Base-by-base conservation (phyloP, 352 stramenopile species). In the Pythium phragmiticola region DNA sequence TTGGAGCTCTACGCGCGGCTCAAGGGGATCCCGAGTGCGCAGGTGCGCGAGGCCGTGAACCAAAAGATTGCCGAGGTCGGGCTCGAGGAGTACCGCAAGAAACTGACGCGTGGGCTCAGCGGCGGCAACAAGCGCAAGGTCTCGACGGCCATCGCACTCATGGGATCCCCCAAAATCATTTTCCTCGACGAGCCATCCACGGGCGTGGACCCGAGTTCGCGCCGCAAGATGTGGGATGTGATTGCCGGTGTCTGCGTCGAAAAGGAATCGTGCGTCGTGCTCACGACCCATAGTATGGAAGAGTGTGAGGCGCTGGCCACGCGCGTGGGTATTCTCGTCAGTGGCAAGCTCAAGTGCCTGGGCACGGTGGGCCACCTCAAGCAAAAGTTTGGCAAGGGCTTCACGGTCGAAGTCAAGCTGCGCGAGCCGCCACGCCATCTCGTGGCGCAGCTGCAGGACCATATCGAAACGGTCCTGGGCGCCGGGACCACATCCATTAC, bases 111-210 rank as follows among this genome's bases (percentile, higher is more conserved):
- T 3, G 64, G 68, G 6, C 60, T 88, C 9, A 85, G 73, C 53
- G 94, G 92, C 19, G 89, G 90, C 49, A 98, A 98, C 82, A 99
- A 98, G 81, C 82, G 97, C 57, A 98, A 98, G 73, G 82, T 99
- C 0, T 98, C 82, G 57, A 87, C 98, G 2, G 96, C 95, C n/a
- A 96, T 95, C 72, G 95, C 97, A n/a, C 87, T 98, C 41, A 94
- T 99, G 48, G 96, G 96, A 12, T 70, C 82, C 19, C 97, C 97
- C 14, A 74, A 82, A 17, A 92, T 99, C 57, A 76, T 98, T 17
- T 94, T 99, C 56, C 67, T 99, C 14, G 97, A 99, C 64, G 97
- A 99, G 69, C 95, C 92, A 60, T 96, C 83, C 23, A 97, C 96
- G 3, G 95, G 95, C 36, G 91, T 98, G 70, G 95, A 98, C 58